A percentile compares a stretch with the other conserved stretches of the same genome.
Conservation (phyloP, 2,329 filamentous ascomycete genomes). For the Sporothrix dimorphospora region DNA sequence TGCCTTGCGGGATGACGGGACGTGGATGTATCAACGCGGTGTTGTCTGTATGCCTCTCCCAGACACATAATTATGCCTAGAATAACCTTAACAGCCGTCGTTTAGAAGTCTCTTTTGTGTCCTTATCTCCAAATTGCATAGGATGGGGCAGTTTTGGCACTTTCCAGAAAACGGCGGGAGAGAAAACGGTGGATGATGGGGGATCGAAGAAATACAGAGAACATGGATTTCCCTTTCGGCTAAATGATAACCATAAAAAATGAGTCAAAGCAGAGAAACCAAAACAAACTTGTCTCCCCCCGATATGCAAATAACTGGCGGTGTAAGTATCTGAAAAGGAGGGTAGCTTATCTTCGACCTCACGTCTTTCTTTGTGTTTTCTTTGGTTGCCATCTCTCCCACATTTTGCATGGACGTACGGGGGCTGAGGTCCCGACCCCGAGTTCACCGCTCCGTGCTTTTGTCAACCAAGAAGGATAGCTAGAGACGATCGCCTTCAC, state of each 20-base stretch:
- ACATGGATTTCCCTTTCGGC: background rate
- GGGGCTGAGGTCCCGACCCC: background rate
- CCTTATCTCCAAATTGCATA: conserved; percentile 4
- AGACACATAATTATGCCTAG: background rate
- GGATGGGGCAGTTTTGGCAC: background rate
- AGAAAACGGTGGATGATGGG: background rate
- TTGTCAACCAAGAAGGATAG: background rate
- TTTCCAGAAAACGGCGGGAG: background rate
- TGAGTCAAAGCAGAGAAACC: background rate
- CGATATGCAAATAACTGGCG: background rate
- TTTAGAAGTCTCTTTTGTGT: background rate
- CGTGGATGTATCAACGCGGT: background rate
- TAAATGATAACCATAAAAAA: background rate
- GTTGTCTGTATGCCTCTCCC: background rate
- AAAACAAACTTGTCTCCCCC: background rate
- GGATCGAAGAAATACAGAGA: background rate
- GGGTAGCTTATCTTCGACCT: background rate
- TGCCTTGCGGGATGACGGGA: background rate
- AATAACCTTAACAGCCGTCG: conserved; percentile 1
- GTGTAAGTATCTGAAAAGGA: background rate
- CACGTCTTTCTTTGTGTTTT: background rate
- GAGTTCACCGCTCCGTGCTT: background rate
- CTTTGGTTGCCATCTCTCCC: background rate
- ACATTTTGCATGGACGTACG: background rate
- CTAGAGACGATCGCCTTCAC: background rate